Evolutionary conservation across 106 monocot species (phyloP), one percentile per base, ranked within the genome.

Genomic region (Cymbidium sinense): DNA sequence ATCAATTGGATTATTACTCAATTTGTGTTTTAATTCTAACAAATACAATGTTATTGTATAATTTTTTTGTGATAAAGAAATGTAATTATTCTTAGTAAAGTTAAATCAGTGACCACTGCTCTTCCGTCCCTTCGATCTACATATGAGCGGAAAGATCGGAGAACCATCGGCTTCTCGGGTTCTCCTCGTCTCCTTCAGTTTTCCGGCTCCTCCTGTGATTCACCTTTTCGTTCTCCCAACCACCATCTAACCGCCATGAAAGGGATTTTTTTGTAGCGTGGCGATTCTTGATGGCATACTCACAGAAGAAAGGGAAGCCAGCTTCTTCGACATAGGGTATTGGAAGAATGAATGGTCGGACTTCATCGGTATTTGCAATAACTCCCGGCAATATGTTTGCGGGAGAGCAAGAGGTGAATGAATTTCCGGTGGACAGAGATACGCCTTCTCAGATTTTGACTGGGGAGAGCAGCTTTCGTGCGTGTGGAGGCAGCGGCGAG

Each of bases 171-270:
- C 44, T 74, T 74, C 15, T 44, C 74, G 25, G 28, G 18, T 44
- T 74, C 47, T 13, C 21, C 74, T 74, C 74, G 36, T 21, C 44
- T 74, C 74, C 74, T 44, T 35, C 5, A 43, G 19, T 43, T 74
- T 74, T 74, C 20, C 20, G 39, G 41, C 11, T 2, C 3, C 35
- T 44, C 15, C n/a, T 74, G 25, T 18, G 44, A 28, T 44, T 44
- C 11, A 3, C 44, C 74, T 44, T 44, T 44, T 37, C 20, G 12
- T 44, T 43, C 23, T 74, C 44, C 71, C 20, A 71, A 35, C 71
- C 71, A 71, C 37, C 41, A 74, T 43, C 71, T 35, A 71, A 35
- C 71, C 71, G 39, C 37, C 41, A 74, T 43, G 34, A 74, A 7
- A 27, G 74, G 25, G 74, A 12, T 27, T 35, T 47, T 20, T n/a